Percentiles rank a stretch among this genome's conserved stretches.
Evolutionary conservation across 2,329 filamentous ascomycete genomes (phyloP).

Genomic region (Colletotrichum coccodes): DNA sequence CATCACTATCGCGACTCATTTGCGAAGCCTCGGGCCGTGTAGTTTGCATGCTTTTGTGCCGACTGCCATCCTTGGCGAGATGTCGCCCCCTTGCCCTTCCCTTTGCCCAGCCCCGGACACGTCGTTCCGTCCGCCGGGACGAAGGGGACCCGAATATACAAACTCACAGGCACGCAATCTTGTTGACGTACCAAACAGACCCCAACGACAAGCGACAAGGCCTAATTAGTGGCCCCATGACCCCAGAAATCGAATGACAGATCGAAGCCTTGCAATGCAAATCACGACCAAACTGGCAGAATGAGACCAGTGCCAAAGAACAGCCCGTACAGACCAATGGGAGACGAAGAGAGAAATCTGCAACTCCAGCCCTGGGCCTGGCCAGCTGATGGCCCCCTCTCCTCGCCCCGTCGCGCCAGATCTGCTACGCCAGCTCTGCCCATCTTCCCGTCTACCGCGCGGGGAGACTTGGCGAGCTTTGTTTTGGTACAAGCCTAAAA

Average conservation of each 20-base stretch:
- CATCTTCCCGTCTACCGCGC: not conserved
- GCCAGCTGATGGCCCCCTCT: too few relatives aligned
- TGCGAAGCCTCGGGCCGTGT: too few relatives aligned
- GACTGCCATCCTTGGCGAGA: not conserved
- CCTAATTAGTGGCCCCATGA: not conserved
- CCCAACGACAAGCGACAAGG: not conserved
- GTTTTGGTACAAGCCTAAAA: not conserved
- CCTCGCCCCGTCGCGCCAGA: not conserved
- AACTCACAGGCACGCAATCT: too few relatives aligned
- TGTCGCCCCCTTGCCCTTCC: too few relatives aligned
- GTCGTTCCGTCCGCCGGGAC: not conserved
- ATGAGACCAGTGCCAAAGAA: not conserved
- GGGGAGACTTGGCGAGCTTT: not conserved
- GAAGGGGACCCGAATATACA: not conserved
- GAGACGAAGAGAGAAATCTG: not conserved
- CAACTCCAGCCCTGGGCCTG: not conserved
- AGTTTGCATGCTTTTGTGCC: too few relatives aligned
- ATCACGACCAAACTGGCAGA: not conserved
- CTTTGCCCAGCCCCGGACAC: not conserved
- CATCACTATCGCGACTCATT: too few relatives aligned
- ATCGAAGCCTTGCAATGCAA: not conserved
- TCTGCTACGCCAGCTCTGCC: not conserved
- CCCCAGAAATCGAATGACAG: not conserved
- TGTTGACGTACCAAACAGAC: too few relatives aligned
- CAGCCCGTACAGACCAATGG: not conserved